Conservation (phyloP, 352 stramenopile genomes). For the Phytophthora citricola region DNA sequence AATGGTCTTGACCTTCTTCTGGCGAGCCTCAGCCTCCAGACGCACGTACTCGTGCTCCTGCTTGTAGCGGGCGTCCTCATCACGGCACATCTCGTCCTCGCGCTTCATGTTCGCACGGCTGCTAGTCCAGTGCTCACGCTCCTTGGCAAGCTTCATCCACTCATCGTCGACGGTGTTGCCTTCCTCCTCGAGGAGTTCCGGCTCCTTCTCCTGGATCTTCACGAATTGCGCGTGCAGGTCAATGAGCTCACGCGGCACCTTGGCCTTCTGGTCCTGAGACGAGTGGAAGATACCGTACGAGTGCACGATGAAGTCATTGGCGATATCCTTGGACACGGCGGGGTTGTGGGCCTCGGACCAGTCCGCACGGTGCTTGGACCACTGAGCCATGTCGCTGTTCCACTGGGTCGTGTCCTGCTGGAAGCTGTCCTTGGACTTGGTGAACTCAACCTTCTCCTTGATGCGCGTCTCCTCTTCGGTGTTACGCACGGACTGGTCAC, state of each 20-base stretch:
- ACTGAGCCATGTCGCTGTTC: constrained; percentile 90
- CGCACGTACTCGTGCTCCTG: constrained; percentile 88
- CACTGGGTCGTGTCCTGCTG: constrained; percentile 88
- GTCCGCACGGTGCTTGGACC: constrained; percentile 87
- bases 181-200: constrained; percentile 79
- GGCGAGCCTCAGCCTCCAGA: constrained; percentile 70
- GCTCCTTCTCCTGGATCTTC: constrained; percentile 89
- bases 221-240: constrained; percentile 78
- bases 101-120: constrained; percentile 91
- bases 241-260: constrained; percentile 75
- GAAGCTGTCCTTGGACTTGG: constrained; percentile 89
- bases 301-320: constrained; percentile 88
- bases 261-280: constrained; percentile 49
- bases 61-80: constrained; percentile 86
- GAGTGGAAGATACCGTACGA: constrained; percentile 88
- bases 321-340: constrained; percentile 88
- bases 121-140: constrained; percentile 89
- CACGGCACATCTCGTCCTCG: constrained; percentile 87
- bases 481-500: constrained; percentile 71
- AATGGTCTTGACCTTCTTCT: constrained; percentile 87
- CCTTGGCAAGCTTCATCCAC: constrained; percentile 91
- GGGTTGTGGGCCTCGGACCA: constrained; percentile 90
- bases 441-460: constrained; percentile 91
- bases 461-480: constrained; percentile 83
- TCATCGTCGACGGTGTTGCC: constrained; percentile 85